Percentiles rank a stretch among this genome's conserved stretches.
phyloP scores from a whole-genome alignment of 2,329 filamentous ascomycete genomes.

The Cryphonectria nitschkei region DNA sequence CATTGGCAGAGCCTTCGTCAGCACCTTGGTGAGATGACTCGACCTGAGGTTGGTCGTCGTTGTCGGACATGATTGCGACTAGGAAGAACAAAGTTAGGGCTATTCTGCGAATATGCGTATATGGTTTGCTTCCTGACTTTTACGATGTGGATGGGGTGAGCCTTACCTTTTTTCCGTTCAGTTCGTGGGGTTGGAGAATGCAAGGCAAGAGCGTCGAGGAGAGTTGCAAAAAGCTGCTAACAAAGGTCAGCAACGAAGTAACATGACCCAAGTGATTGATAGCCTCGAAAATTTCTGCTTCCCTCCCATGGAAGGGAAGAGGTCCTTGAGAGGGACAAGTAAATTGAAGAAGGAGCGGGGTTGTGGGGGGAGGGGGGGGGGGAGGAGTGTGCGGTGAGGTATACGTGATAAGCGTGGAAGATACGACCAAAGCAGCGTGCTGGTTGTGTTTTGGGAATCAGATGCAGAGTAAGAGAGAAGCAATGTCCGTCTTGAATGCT shows the following conservation, averaged over 20 bases:
- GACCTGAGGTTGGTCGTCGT: neutral
- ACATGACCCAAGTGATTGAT: neutral
- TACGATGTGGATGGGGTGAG: neutral
- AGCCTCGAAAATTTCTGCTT: neutral
- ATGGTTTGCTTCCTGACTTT: neutral
- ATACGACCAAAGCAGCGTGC: neutral
- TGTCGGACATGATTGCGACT: conserved; percentile 5
- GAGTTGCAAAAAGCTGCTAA: neutral
- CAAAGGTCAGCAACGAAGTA: neutral
- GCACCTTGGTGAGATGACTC: neutral
- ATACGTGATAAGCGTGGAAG: neutral
- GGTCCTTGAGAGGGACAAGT: neutral
- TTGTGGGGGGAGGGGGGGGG: too few relatives aligned
- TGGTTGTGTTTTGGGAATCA: neutral
- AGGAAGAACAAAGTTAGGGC: neutral
- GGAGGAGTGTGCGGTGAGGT: neutral
- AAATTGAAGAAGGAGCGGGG: neutral
- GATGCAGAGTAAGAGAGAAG: neutral
- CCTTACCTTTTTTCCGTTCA: neutral
- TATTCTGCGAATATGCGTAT: neutral
- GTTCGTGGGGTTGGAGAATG: neutral
- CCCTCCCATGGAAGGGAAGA: too few relatives aligned
- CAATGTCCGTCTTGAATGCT: neutral
- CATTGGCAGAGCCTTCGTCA: neutral
- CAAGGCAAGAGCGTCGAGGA: neutral